Percentiles rank a stretch among this genome's conserved stretches.
phyloP scores from a whole-genome alignment of 257 asterid genomes.

The Ocimum tenuiflorum region DNA sequence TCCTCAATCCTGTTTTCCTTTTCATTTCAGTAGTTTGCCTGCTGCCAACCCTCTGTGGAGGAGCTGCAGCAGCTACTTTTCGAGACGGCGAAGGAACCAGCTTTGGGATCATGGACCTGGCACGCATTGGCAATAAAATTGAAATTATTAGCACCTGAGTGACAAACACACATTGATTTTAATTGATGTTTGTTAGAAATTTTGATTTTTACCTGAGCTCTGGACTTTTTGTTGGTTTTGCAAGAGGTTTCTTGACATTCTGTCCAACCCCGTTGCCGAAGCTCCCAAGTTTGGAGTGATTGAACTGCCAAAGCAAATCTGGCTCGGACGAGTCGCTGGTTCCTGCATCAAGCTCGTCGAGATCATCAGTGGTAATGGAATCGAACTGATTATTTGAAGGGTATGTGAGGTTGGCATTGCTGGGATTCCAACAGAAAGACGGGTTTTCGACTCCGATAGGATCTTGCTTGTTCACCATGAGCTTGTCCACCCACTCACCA shows the following conservation, averaged over 20 bases:
- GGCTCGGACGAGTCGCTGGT: constrained; percentile 90
- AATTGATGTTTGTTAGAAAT: background rate
- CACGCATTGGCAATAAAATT: constrained; percentile 6
- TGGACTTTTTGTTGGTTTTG: constrained; percentile 47
- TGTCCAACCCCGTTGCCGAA: constrained; percentile 43
- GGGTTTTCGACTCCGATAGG: constrained; percentile 33
- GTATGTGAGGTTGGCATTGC: constrained; percentile 32
- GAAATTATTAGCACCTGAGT: background rate
- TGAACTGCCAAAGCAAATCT: constrained; percentile 81
- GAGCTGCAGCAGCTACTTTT: constrained; percentile 39
- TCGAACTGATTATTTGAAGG: constrained; percentile 41
- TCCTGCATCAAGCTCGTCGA: constrained; percentile 75
- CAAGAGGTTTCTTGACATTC: constrained; percentile 41
- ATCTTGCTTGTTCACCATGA: constrained; percentile 88
- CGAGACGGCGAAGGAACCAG: constrained; percentile 58
- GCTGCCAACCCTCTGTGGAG: constrained; percentile 39
- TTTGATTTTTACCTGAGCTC: constrained; percentile 46
- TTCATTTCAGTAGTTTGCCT: constrained; percentile 48
- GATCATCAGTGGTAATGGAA: constrained; percentile 42
- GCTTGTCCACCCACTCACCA: constrained; percentile 96
- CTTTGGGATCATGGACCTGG: constrained; percentile 58
- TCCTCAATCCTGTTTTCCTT: constrained; percentile 60
- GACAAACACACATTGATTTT: background rate
- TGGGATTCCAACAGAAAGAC: constrained; percentile 38
- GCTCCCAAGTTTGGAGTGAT: constrained; percentile 47